These are phyloP conservation scores for Tripidium arundinaceum DNA, from an alignment of 202 grass and related monocot species.

Conservation along the genomic window DNA sequence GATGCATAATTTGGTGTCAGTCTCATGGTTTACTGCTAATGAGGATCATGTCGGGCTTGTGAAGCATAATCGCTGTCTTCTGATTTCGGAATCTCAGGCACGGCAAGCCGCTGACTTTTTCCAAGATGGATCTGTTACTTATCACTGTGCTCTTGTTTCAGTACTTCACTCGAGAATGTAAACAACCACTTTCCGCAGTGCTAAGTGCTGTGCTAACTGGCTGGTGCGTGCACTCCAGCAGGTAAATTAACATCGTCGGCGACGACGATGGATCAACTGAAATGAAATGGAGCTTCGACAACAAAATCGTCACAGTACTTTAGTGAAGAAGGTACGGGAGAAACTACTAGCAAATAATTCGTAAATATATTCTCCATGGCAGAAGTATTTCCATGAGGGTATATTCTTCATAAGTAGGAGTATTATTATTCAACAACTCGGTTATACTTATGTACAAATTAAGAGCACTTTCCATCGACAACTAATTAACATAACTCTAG, in stretches of 20 bases:
- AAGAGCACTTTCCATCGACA: not conserved
- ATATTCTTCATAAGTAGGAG: not conserved
- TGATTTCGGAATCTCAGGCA: constrained; percentile 15
- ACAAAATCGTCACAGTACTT: not conserved
- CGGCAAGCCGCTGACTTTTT: not conserved
- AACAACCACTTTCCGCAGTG: not conserved
- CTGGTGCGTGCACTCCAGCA: not conserved
- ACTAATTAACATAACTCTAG: too few species aligned
- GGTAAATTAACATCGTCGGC: not conserved
- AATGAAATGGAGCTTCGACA: not conserved
- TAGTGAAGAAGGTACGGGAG: too few species aligned
- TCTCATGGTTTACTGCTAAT: constrained; percentile 1
- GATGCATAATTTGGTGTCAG: not conserved
- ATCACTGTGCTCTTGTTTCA: constrained; percentile 32
- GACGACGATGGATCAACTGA: not conserved
- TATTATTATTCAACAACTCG: not conserved
- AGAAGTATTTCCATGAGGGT: not conserved
- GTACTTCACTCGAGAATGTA: not conserved
- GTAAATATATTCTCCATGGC: too few species aligned
- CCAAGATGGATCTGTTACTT: constrained; percentile 25
- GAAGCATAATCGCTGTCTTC: not conserved
- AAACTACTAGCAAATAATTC: too few species aligned
- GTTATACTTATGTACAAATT: constrained; percentile 3
- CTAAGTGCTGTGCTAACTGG: not conserved
- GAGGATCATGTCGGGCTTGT: not conserved